A percentile compares a stretch with the other conserved stretches of the same genome.
Evolutionary conservation across 176 grass and related monocot species (phyloP).

Genomic region (Carex kokanica): DNA sequence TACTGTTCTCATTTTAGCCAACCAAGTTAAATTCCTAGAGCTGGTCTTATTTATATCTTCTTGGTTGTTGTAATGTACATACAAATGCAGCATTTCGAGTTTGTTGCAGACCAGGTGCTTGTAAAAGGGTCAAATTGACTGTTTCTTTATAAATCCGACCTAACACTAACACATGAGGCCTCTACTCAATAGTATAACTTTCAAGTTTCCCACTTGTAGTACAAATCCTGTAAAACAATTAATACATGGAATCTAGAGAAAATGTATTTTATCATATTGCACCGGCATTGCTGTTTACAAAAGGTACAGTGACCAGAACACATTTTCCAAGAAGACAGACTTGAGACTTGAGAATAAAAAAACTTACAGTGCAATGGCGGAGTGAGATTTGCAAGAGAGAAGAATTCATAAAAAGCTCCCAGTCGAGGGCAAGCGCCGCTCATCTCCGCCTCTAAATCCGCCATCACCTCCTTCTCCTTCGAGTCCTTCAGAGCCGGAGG

Average conservation of each 20-base stretch:
- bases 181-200: neutral
- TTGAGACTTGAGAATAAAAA: neutral
- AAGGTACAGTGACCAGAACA: neutral
- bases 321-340: neutral
- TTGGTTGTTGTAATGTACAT: neutral
- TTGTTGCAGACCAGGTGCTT: neutral
- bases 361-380: conserved; percentile 74
- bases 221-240: neutral
- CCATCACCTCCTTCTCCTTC: neutral
- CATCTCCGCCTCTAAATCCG: conserved; percentile 80
- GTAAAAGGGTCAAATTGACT: neutral
- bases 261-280: neutral
- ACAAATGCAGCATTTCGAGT: neutral
- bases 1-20: neutral
- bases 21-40: neutral
- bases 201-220: neutral
- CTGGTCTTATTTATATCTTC: neutral
- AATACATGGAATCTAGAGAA: neutral
- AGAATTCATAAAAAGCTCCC: conserved; percentile 98
- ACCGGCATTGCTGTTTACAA: neutral
- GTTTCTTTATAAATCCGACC: neutral
- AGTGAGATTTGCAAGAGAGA: conserved; percentile 89
- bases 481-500: conserved; percentile 9
- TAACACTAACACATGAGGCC: neutral
- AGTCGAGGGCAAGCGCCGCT: conserved; percentile 84